phyloP scores from a whole-genome alignment of 176 grass and related monocot species.

The Zizania latifolia region DNA sequence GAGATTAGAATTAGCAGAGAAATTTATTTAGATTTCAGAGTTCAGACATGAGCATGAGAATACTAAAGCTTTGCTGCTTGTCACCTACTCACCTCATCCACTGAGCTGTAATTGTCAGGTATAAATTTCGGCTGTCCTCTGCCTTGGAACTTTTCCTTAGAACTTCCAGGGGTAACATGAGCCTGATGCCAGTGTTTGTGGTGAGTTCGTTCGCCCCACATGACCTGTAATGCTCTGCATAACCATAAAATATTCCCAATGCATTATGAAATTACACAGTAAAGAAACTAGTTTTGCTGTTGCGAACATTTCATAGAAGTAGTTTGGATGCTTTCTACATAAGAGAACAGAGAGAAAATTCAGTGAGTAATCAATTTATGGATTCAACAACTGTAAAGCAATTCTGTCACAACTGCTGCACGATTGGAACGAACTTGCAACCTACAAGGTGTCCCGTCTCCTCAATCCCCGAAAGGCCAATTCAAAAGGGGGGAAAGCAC shows the following conservation, averaged over 20 bases:
- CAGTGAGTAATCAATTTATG: not conserved
- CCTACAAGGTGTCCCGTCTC: no score
- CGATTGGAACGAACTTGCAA: no score
- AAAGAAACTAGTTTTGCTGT: not conserved
- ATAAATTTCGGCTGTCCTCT: constrained; percentile 46
- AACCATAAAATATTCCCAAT: not conserved
- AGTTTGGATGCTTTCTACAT: not conserved
- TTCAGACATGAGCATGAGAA: not conserved
- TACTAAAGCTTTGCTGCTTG: not conserved
- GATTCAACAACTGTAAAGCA: not conserved
- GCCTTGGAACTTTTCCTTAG: constrained; percentile 38
- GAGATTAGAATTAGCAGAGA: not conserved
- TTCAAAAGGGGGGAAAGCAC: not conserved
- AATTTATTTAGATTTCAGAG: not conserved
- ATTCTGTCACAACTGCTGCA: no score
- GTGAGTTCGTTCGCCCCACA: constrained; percentile 47
- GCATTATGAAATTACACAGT: not conserved
- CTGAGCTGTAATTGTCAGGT: constrained; percentile 71
- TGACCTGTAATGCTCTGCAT: constrained; percentile 26
- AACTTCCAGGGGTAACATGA: constrained; percentile 28
- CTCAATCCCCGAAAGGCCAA: not conserved
- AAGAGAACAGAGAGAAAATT: not conserved
- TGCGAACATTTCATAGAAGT: not conserved
- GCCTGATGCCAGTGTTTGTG: constrained; percentile 43
- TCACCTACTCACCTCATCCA: constrained; percentile 75